phyloP scores from a whole-genome alignment of 768 basidiomycete genomes.

The Trametes cinnabarina region DNA sequence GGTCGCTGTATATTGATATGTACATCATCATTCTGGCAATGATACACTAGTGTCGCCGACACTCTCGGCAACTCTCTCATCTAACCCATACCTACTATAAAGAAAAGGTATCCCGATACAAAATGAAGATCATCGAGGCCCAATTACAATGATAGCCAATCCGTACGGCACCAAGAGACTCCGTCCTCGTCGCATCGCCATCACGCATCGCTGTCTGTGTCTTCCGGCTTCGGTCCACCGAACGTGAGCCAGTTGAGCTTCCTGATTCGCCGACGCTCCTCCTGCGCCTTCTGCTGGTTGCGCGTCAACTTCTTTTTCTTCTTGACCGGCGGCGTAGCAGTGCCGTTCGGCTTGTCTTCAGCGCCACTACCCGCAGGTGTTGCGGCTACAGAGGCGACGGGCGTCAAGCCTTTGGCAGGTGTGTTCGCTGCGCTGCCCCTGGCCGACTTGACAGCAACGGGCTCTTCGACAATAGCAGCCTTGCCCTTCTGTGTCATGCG shows the following conservation, averaged over 20 bases:
- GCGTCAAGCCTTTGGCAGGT: conserved; percentile 59
- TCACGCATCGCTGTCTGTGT: conserved; percentile 53
- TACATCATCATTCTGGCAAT: conserved; percentile 3
- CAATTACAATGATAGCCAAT: not conserved
- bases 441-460: conserved; percentile 63
- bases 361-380: conserved; percentile 82
- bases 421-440: conserved; percentile 73
- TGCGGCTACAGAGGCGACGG: conserved; percentile 63
- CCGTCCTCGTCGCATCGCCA: not conserved
- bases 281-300: conserved; percentile 85
- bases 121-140: not conserved
- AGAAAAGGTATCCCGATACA: not conserved
- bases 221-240: conserved; percentile 82
- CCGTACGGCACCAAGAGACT: not conserved
- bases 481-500: conserved; percentile 88
- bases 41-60: not conserved
- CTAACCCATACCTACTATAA: not conserved
- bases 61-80: not conserved
- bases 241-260: conserved; percentile 81
- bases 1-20: not conserved
- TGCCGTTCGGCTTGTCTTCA: conserved; percentile 48
- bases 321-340: conserved; percentile 43
- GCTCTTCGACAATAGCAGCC: conserved; percentile 79
- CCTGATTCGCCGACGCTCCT: conserved; percentile 77
- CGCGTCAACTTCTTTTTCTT: conserved; percentile 93